phyloP scores from a whole-genome alignment of 2,329 filamentous ascomycete genomes.

The Clarireedia paspali region DNA sequence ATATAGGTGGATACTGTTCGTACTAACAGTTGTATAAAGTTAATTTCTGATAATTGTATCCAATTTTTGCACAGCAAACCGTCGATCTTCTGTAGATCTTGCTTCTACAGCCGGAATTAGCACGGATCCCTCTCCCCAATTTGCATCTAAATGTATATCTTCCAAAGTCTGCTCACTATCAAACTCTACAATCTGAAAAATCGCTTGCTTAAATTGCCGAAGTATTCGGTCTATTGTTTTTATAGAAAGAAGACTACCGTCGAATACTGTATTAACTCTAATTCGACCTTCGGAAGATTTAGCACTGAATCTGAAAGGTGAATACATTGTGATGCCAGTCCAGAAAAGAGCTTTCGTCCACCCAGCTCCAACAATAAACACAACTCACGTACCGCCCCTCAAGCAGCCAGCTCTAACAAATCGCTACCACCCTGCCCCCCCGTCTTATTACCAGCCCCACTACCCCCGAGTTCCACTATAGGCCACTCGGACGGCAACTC shows the following conservation, averaged over 20 bases:
- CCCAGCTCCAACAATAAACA: no score
- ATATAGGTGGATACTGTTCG: not conserved
- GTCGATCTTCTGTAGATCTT: not conserved
- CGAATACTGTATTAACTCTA: not conserved
- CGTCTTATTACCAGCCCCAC: no score
- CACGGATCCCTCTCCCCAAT: not conserved
- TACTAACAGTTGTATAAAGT: not conserved
- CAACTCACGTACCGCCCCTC: no score
- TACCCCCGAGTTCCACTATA: no score
- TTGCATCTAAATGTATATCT: not conserved
- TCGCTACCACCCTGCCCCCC: no score
- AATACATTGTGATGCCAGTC: not conserved
- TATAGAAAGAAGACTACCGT: not conserved
- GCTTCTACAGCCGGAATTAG: not conserved
- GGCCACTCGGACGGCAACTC: no score
- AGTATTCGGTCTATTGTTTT: not conserved
- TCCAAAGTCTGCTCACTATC: not conserved
- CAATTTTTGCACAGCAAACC: not conserved
- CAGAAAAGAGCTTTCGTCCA: not conserved
- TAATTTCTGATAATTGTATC: not conserved
- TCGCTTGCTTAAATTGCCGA: not conserved
- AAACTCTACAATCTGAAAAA: not conserved
- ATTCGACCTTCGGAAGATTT: not conserved
- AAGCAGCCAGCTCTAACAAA: no score
- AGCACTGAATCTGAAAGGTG: not conserved